Base-by-base conservation (phyloP, 2,329 filamentous ascomycete genomes). In the Knoxdaviesia proteae region DNA sequence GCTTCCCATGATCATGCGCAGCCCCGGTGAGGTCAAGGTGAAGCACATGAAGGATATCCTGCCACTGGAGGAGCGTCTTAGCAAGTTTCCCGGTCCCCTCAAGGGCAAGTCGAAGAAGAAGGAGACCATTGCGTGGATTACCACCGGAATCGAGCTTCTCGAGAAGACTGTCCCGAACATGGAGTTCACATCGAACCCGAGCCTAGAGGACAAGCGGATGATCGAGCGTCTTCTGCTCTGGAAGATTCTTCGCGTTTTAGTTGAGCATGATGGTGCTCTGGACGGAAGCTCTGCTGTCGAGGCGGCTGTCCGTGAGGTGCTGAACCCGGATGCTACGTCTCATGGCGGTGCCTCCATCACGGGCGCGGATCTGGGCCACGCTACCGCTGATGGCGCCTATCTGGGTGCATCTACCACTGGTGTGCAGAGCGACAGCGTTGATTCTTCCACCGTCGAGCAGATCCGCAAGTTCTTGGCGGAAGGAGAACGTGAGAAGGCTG, bases 81-180 rank as follows among this genome's bases (percentile, higher is more conserved):
- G 74, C 11, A 84, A 78, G 50, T 96, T 96, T 53, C 90, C 90
- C 0, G 90, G 90, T 0, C 90, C 92, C 3, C 63, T 98, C 32
- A 86, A 80, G 57, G 71, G 77, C 36, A 96, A 94, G 55, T 76
- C 78, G 1, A 96, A 94, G 67, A 98, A 98, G 67, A 98, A 96
- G 63, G 88, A 98, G 43, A 72, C 84, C 0, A 51, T 87, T 38
- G 60, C 74, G 2, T 98, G 92, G 90, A 65, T 98, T 38, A 71
- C 68, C 5, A 64, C 70, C 46, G 84, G 79, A 42, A 88, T 96
- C 44, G 77, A 83, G 35, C 63, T 63, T 1, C 61, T 94, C 34
- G 83, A 92, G 54, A 71, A 66, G 51, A 67, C 60, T 43, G 55
- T 62, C 42, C 73, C 62, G 40, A 69, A 61, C 50, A 61, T 60